Evolutionary conservation across 495 filamentous ascomycete genomes (phyloP), one percentile per base, ranked within the genome.

Genomic region (Penicillium steckii): DNA sequence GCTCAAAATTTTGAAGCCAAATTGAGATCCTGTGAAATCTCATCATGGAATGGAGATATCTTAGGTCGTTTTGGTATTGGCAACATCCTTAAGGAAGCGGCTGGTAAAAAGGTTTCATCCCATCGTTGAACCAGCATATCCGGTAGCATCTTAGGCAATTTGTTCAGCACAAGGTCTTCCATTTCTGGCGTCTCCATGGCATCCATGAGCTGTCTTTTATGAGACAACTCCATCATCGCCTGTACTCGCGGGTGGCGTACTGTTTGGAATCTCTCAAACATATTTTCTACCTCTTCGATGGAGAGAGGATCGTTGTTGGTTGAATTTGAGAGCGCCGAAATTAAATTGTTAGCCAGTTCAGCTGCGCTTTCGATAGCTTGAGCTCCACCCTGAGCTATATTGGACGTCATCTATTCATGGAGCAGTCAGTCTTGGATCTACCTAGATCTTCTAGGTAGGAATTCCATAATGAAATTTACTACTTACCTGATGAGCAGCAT

Each of bases 231-330:
- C 52, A 51, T 48, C 7, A 51, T 15, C 1, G 21, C 21, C 24
- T 40, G 38, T 2, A 41, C 42, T 27, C 56, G 19, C 2, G 56
- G 42, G 2, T 19, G 29, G 18, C 53, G 46, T 13, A 48, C 26
- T 26, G 37, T 17, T 21, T 59, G 35, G n/a, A 59, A 42, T 3
- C 49, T 6, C 3, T 30, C 6, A 44, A 63, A 59, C 0, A 56
- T 30, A 10, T 32, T 8, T 17, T 51, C 5, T 37, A 51, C 44
- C 24, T 5, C 17, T 8, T 93, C 38, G 25, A 44, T n/a, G 40
- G 15, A 19, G 3, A 40, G 48, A 12, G 12, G n/a, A 8, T 21
- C 4, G n/a, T 15, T 19, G 8, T 26, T 46, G 18, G 4, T 45
- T 27, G 18, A 52, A 23, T 52, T 45, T 21, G 46, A 35, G 17